Evolutionary conservation across 2,329 filamentous ascomycete genomes (phyloP), one percentile per base, ranked within the genome.

Genomic region (Aureobasidium vineae): DNA sequence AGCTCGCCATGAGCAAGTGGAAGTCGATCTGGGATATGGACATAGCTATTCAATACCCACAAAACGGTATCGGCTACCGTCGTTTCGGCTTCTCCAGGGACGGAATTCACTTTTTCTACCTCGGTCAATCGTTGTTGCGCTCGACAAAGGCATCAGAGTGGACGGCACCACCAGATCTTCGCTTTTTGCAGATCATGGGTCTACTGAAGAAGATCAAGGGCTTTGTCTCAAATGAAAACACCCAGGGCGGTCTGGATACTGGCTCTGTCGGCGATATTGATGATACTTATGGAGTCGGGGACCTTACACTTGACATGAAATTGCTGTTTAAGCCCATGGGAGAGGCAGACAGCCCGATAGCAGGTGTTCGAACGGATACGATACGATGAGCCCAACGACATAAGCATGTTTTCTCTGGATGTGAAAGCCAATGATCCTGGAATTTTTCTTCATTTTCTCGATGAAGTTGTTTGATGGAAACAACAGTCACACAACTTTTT

Each of bases 21-120:
- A 91, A 91, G 77, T 80, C 80, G 21, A 84, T 83, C 68, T 91
- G 89, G 89, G 89, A 91, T 73, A 77, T 81, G 66, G 90, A 92
- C 71, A 87, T 90, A 80, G 80, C 83, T 15, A 78, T 84, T 43
- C 89, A 92, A 73, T 91, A 90, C 68, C 85, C 87, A 7, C 84
- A 79, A 28, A 73, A 75, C 6, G 79, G 78, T n/a, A 73, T 79
- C 6, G 80, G 79, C n/a, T 84, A 83, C 59, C 81, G 82, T 56
- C 85, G 88, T 19, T 83, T 87, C 70, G 89, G 89, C 0, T 91
- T 91, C 75, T 90, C 86, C 64, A 80, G 88, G 59, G 89, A 91
- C 71, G 88, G 84, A 1, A 84, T 90, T 16, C 88, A 90, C 71
- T 91, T 88, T 74, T 91, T 88, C 78, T 91, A 86, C 82, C 81